phyloP scores from a whole-genome alignment of 2,329 filamentous ascomycete genomes.

The Dendryphion nanum region DNA sequence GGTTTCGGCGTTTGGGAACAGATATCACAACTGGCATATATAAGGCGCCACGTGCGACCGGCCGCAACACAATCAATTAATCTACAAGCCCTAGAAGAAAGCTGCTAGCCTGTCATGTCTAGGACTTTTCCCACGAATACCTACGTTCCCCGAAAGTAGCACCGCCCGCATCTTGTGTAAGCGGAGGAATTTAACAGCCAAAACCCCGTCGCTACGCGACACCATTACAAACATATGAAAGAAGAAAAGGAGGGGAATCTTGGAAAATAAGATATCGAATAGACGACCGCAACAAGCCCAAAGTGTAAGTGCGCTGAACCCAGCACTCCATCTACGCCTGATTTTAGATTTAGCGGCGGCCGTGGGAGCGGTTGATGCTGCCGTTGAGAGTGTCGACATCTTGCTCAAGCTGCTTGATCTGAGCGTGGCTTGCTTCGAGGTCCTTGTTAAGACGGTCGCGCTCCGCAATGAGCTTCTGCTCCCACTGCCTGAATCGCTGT shows the following conservation, averaged over 20 bases:
- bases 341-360: constrained; percentile 67
- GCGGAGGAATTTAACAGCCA: constrained; percentile 3
- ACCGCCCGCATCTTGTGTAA: too few species aligned
- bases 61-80: constrained; percentile 28
- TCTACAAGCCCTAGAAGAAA: constrained; percentile 24
- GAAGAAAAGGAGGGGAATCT: constrained; percentile 40
- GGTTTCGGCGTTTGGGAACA: too few species aligned
- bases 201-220: constrained; percentile 29
- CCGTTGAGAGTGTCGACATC: constrained; percentile 94
- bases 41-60: constrained; percentile 13
- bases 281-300: constrained; percentile 11
- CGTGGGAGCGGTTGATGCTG: constrained; percentile 84
- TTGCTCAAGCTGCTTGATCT: constrained; percentile 83
- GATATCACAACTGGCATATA: neutral
- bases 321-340: constrained; percentile 12
- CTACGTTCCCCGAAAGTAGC: neutral
- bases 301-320: constrained; percentile 13
- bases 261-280: constrained; percentile 32
- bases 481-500: constrained; percentile 98
- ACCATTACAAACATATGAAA: constrained; percentile 46
- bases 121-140: constrained; percentile 9
- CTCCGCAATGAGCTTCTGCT: constrained; percentile 99
- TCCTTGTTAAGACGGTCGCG: constrained; percentile 99
- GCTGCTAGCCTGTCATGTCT: constrained; percentile 10
- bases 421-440: constrained; percentile 91